phyloP scores from a whole-genome alignment of 2,329 filamentous ascomycete species.

The Cryphonectria nitschkei region DNA sequence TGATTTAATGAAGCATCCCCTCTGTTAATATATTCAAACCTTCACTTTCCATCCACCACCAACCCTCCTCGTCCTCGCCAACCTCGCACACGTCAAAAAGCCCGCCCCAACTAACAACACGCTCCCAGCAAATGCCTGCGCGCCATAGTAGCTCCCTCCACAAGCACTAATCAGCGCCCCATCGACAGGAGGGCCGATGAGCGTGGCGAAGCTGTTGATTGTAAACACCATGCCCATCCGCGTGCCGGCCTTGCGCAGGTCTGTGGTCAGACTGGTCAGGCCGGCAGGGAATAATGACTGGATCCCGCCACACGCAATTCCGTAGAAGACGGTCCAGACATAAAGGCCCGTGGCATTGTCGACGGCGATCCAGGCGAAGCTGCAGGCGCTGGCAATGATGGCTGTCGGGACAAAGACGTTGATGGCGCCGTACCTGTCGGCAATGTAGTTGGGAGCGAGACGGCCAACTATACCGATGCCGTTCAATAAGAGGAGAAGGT shows the following conservation, averaged over 20 bases:
- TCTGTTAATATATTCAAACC: constrained; percentile 33
- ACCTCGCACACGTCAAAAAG: constrained; percentile 45
- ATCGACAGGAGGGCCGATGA: constrained; percentile 56
- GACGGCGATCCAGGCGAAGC: constrained; percentile 65
- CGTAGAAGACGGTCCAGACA: constrained; percentile 65
- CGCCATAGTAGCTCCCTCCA: constrained; percentile 49
- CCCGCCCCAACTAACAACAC: constrained; percentile 46
- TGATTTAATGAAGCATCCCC: neutral
- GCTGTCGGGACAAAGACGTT: constrained; percentile 61
- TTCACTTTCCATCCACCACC: constrained; percentile 45
- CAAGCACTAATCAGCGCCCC: constrained; percentile 51
- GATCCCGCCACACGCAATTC: constrained; percentile 64
- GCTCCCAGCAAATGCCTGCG: constrained; percentile 53
- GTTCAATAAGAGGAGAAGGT: constrained; percentile 68
- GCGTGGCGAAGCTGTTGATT: constrained; percentile 56
- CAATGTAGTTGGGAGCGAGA: constrained; percentile 59
- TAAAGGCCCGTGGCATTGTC: constrained; percentile 55
- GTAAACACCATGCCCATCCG: constrained; percentile 64
- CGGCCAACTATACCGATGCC: constrained; percentile 63
- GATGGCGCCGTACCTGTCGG: constrained; percentile 61
- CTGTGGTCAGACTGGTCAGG: constrained; percentile 57
- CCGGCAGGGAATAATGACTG: constrained; percentile 70
- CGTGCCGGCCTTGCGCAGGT: constrained; percentile 55
- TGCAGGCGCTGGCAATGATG: constrained; percentile 45
- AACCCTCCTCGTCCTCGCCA: constrained; percentile 43